Conservation (phyloP, 169 alveolate genomes). For the Ichthyophthirius multifiliis region DNA sequence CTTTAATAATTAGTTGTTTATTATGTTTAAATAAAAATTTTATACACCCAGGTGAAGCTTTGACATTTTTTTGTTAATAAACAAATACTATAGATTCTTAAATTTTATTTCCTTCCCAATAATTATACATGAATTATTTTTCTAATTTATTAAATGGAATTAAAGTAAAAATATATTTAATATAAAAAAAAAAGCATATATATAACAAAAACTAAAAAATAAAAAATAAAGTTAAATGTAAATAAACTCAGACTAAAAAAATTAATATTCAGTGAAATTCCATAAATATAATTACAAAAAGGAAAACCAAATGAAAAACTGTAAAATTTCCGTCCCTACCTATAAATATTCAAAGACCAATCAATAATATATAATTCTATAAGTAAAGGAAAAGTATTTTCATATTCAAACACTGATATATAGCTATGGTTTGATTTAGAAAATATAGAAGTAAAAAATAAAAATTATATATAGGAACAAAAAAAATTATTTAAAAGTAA, state of each 20-base stretch:
- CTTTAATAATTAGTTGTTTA: constrained; percentile 4
- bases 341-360: background rate
- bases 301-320: background rate
- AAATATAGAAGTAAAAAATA: background rate
- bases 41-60: constrained; percentile 19
- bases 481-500: background rate
- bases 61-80: background rate
- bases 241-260: background rate
- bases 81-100: constrained; percentile 13
- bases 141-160: constrained; percentile 9
- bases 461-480: background rate
- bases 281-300: background rate
- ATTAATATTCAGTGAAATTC: constrained; percentile 10
- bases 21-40: constrained; percentile 7
- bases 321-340: background rate
- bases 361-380: constrained; percentile 2
- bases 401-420: background rate
- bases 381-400: background rate
- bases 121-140: constrained; percentile 2
- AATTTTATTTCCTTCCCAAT: constrained; percentile 3
- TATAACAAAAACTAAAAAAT: no score
- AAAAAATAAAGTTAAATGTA: background rate
- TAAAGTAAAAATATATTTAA: constrained; percentile 5
- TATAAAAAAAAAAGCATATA: no score
- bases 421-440: constrained; percentile 9